A percentile compares a stretch with the other conserved stretches of the same genome.
phyloP scores from a whole-genome alignment of 257 asterid genomes.

The Lycium barbarum region DNA sequence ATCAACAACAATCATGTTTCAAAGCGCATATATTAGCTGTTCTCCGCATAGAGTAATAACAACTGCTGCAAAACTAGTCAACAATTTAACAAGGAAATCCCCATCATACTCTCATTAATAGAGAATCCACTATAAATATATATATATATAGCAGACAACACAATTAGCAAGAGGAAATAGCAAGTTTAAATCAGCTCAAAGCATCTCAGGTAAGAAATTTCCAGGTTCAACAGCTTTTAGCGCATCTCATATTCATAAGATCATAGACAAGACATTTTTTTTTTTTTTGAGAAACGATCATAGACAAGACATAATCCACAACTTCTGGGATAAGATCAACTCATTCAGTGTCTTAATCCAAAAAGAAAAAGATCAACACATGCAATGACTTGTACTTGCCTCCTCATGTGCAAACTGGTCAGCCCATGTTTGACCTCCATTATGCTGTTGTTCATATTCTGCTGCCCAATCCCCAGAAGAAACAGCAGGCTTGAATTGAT shows the following conservation, averaged over 20 bases:
- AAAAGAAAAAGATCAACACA: background rate
- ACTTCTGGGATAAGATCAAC: background rate
- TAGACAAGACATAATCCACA: background rate
- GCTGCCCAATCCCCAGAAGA: conserved; percentile 93
- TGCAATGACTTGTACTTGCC: conserved; percentile 54
- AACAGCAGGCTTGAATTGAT: conserved; percentile 83
- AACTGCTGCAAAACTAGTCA: conserved; percentile 4
- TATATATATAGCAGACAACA: background rate
- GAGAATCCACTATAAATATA: no score
- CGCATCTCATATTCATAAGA: background rate
- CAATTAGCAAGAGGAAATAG: conserved; percentile 1
- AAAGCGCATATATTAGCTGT: background rate
- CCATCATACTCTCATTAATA: background rate
- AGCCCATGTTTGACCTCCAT: conserved; percentile 88
- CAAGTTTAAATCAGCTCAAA: background rate
- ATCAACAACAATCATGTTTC: background rate
- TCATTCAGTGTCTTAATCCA: conserved; percentile 15
- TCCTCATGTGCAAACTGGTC: conserved; percentile 84
- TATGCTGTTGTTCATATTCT: conserved; percentile 82
- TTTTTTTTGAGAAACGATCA: background rate
- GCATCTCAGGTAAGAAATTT: background rate
- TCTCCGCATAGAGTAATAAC: conserved; percentile 2
- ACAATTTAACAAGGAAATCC: conserved; percentile 9
- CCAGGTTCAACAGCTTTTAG: conserved; percentile 14
- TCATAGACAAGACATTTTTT: background rate